A percentile compares a stretch with the other conserved stretches of the same genome.
Conservation (phyloP, 257 asterid species). For the Mentha longifolia region DNA sequence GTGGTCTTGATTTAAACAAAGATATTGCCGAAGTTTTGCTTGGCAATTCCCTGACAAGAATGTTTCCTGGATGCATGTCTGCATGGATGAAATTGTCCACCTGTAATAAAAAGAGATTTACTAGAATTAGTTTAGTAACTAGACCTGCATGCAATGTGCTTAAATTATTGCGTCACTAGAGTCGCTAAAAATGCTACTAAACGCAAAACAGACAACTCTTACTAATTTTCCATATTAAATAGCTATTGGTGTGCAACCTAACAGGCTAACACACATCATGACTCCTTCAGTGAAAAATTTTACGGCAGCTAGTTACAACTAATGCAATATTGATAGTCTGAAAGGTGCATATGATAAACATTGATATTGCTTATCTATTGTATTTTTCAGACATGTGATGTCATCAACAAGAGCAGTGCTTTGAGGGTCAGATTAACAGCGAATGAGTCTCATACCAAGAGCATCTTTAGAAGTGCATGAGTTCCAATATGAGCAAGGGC, state of each 20-base stretch:
- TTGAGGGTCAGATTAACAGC: conserved; percentile 22
- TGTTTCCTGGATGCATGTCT: conserved; percentile 99
- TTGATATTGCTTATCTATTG: conserved; percentile 7
- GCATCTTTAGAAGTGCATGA: conserved; percentile 84
- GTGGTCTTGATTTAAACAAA: conserved; percentile 75
- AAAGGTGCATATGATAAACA: conserved; percentile 10
- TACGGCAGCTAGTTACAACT: background rate
- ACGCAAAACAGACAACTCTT: background rate
- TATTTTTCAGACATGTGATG: conserved; percentile 13
- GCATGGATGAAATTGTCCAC: conserved; percentile 84
- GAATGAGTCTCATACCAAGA: conserved; percentile 56
- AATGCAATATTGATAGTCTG: conserved; percentile 6
- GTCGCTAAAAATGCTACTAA: background rate
- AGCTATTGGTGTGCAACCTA: conserved; percentile 8
- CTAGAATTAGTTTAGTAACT: conserved; percentile 12
- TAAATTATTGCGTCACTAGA: conserved; percentile 15
- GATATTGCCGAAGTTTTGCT: conserved; percentile 47
- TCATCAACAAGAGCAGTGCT: conserved; percentile 13
- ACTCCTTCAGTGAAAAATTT: conserved; percentile 18
- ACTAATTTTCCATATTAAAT: background rate
- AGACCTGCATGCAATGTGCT: background rate
- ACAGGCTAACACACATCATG: conserved; percentile 14
- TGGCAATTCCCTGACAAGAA: conserved; percentile 67
- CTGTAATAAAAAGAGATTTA: conserved; percentile 47
- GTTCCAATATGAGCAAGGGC: conserved; percentile 88